Percentiles rank a stretch among this genome's conserved stretches.
phyloP scores from a whole-genome alignment of 345 rosid species.

The Gossypium stocksii region DNA sequence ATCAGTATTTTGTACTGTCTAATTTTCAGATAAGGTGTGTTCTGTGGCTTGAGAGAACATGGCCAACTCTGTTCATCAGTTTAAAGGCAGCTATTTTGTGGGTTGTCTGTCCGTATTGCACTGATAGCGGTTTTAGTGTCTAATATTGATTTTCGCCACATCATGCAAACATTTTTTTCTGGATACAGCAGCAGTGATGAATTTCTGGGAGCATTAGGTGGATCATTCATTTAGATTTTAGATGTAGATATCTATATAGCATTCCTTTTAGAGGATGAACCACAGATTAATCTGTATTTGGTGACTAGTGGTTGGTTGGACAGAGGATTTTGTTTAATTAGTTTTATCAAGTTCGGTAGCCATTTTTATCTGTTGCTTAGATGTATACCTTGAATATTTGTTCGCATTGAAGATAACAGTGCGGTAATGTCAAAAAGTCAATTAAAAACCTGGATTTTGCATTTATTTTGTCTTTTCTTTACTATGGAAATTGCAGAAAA shows the following conservation, averaged over 20 bases:
- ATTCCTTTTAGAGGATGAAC: not conserved
- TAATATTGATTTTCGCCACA: not conserved
- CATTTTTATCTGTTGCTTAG: not conserved
- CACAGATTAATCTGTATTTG: not conserved
- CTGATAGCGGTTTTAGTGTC: not conserved
- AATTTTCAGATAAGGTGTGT: constrained; percentile 65
- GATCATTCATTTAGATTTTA: constrained; percentile 10
- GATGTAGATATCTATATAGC: not conserved
- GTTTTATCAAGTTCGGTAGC: not conserved
- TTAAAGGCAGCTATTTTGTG: not conserved
- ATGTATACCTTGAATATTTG: not conserved
- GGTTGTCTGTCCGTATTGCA: not conserved
- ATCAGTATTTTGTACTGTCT: not conserved
- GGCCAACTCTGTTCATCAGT: not conserved
- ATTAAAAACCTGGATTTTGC: not conserved
- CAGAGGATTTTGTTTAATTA: not conserved
- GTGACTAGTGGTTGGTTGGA: not conserved
- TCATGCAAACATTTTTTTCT: not conserved
- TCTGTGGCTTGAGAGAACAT: constrained; percentile 41
- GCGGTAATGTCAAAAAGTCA: not conserved
- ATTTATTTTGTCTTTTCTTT: not conserved
- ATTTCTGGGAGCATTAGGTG: not conserved
- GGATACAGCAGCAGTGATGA: not conserved
- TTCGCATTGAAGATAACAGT: not conserved
- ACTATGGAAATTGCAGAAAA: not conserved